phyloP scores from a whole-genome alignment of 768 basidiomycete species.

The Lactifluus echinatus region DNA sequence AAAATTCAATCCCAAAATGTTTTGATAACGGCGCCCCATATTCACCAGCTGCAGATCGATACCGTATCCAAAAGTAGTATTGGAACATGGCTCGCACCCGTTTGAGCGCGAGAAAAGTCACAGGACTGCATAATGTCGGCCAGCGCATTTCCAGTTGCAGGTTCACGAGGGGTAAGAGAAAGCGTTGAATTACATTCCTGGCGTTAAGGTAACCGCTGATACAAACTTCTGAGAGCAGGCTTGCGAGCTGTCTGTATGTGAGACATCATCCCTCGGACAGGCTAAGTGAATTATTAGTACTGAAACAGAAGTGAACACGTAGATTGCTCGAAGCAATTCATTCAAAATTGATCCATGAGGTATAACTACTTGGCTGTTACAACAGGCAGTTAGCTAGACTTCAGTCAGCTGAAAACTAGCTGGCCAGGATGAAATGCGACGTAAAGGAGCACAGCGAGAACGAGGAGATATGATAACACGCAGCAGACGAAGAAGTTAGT shows the following conservation, averaged over 20 bases:
- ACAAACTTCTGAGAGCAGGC: background rate
- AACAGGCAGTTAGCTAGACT: background rate
- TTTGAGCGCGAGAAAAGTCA: background rate
- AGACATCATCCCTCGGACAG: background rate
- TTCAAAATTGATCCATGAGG: background rate
- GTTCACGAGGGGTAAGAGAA: background rate
- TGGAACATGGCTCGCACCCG: too few relatives aligned
- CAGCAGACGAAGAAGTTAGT: slow-evolving; percentile 27
- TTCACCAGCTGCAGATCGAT: too few relatives aligned
- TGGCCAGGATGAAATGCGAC: background rate
- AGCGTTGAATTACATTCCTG: background rate
- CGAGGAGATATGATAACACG: background rate
- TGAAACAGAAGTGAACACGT: background rate
- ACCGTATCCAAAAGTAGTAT: too few relatives aligned
- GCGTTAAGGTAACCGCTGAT: background rate
- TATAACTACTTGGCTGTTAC: background rate
- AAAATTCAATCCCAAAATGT: too few relatives aligned
- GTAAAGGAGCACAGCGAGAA: background rate
- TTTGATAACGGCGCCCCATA: too few relatives aligned
- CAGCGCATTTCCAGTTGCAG: too few relatives aligned
- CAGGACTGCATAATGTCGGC: background rate
- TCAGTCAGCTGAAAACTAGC: background rate
- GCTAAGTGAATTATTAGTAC: background rate
- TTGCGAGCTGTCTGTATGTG: background rate
- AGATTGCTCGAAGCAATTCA: background rate